Conservation (phyloP, 1,284 basidiomycete species). For the Neonothopanus nambi region DNA sequence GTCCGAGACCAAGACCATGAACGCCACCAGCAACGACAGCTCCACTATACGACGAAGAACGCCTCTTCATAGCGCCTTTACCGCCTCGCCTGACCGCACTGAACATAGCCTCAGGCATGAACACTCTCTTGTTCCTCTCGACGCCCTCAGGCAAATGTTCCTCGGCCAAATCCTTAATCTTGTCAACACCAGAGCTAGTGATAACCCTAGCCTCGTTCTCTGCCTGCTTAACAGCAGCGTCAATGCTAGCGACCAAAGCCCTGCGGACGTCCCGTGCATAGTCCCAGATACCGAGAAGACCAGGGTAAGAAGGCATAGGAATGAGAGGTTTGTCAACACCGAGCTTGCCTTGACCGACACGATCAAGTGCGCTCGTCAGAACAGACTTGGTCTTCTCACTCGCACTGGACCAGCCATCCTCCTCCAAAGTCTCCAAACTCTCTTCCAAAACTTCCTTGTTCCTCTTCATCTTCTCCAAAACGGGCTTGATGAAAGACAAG, state of each 20-base stretch:
- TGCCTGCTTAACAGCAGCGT: slow-evolving; percentile 77
- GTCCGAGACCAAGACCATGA: slow-evolving; percentile 74
- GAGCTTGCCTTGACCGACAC: slow-evolving; percentile 75
- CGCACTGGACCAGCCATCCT: slow-evolving; percentile 64
- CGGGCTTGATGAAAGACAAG: slow-evolving; percentile 74
- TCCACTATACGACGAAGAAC: slow-evolving; percentile 42
- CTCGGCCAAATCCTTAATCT: slow-evolving; percentile 74
- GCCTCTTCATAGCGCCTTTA: slow-evolving; percentile 47
- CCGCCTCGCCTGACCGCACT: slow-evolving; percentile 50
- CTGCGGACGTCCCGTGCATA: slow-evolving; percentile 86
- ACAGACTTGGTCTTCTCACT: slow-evolving; percentile 57
- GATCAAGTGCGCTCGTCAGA: slow-evolving; percentile 75
- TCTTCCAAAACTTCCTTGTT: slow-evolving; percentile 79
- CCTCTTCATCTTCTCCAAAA: slow-evolving; percentile 84
- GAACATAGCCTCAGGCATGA: slow-evolving; percentile 98
- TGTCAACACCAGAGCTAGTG: slow-evolving; percentile 71
- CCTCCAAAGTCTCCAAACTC: slow-evolving; percentile 80
- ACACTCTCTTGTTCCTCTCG: slow-evolving; percentile 80
- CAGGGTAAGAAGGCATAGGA: slow-evolving; percentile 83
- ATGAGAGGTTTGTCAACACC: slow-evolving; percentile 51
- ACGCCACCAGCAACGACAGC: slow-evolving; percentile 71
- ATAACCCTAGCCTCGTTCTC: slow-evolving; percentile 83
- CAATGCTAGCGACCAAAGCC: slow-evolving; percentile 80
- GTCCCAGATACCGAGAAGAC: slow-evolving; percentile 84
- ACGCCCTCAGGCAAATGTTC: slow-evolving; percentile 80